Percentiles rank a stretch among this genome's conserved stretches.
Evolutionary conservation across 2,329 filamentous ascomycete genomes (phyloP).

Genomic region (Gliomastix tumulicola): DNA sequence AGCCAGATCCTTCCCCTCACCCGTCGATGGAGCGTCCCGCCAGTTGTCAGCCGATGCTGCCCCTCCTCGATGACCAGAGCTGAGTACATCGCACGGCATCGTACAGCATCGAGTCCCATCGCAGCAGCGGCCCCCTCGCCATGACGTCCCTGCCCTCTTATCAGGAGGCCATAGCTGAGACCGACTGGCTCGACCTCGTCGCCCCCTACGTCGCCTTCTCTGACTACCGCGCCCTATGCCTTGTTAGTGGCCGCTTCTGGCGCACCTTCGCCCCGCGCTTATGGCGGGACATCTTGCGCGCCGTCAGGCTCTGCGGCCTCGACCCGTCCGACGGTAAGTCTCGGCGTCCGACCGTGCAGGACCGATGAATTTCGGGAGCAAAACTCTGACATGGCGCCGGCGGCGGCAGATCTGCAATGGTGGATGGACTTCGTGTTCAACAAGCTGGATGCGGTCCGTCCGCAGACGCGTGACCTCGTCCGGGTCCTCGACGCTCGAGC

Average conservation of each 20-base stretch:
- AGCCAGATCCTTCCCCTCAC: no score
- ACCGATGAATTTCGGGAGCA: no score
- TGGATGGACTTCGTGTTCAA: conserved; percentile 36
- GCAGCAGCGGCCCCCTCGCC: conserved; percentile 2
- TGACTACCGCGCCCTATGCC: conserved; percentile 38
- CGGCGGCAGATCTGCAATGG: conserved; percentile 47
- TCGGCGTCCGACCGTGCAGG: no score
- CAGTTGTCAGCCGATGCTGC: no score
- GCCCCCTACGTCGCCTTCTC: conserved; percentile 32
- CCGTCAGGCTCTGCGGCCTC: conserved; percentile 28
- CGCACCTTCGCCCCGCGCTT: conserved; percentile 41
- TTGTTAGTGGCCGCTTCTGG: conserved; percentile 40
- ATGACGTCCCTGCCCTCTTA: conserved; percentile 43
- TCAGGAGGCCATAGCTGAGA: conserved; percentile 35
- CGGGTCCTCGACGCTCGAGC: conserved; percentile 39
- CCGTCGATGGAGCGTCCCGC: no score
- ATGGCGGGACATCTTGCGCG: conserved; percentile 42
- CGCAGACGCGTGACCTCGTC: conserved; percentile 33
- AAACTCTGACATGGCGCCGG: no score
- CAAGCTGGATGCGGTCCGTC: conserved; percentile 24
- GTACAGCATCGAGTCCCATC: no score
- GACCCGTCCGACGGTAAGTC: conserved; percentile 37
- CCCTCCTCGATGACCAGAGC: no score
- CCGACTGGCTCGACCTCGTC: conserved; percentile 42
- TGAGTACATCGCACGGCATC: no score